phyloP scores from a whole-genome alignment of 805 yeast species.

The Lipomyces orientalis region DNA sequence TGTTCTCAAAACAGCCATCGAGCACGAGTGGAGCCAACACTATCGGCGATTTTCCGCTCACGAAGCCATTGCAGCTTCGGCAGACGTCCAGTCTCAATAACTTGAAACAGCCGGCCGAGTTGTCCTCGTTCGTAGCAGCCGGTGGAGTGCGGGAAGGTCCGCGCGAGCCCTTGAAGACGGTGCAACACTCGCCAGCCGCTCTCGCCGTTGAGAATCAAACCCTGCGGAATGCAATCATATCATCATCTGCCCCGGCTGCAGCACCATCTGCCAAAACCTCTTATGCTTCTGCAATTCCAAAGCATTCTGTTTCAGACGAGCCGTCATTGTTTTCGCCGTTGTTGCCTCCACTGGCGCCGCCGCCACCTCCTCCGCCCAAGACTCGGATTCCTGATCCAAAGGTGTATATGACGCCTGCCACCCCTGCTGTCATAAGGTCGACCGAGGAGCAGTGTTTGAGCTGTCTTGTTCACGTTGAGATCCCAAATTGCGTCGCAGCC shows the following conservation, averaged over 20 bases:
- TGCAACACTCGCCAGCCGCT: not conserved
- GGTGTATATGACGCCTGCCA: conserved; percentile 16
- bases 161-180: not conserved
- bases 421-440: conserved; percentile 16
- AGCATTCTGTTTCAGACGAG: not conserved
- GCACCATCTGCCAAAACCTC: not conserved
- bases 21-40: not conserved
- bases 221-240: conserved; percentile 3
- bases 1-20: not conserved
- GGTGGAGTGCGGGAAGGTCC: not conserved
- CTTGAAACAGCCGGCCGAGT: not conserved
- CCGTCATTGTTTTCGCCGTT: conserved; percentile 2
- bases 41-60: not conserved
- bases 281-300: not conserved
- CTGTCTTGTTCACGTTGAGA: conserved; percentile 19
- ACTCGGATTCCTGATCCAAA: conserved; percentile 23
- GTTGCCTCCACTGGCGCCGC: conserved; percentile 7
- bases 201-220: not conserved
- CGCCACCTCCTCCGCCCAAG: conserved; percentile 6
- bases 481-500: conserved; percentile 7
- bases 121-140: conserved; percentile 2
- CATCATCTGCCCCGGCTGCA: not conserved
- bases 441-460: conserved; percentile 20
- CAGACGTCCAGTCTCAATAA: conserved; percentile 6
- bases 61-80: conserved; percentile 7